Evolutionary conservation across 352 stramenopile species (phyloP), one percentile per base, ranked within the genome.

Genomic region (Pythium folliculosum): DNA sequence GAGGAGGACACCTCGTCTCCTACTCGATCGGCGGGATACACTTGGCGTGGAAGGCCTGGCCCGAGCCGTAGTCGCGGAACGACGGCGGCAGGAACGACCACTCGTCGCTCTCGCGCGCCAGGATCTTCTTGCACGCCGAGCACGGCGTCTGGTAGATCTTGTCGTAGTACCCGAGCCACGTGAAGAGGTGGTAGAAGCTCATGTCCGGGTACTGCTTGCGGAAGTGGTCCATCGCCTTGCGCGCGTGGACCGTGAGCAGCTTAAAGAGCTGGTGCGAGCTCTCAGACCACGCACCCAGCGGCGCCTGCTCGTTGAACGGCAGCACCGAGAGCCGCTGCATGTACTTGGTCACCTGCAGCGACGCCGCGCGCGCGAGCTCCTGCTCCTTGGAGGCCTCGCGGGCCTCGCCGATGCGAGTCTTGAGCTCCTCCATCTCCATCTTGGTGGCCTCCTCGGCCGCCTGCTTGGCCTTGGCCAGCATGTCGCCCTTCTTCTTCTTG

Each of bases 71-170:
- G 75, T 94, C 87, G 38, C 87, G 83, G 72, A 94, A 94, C n/a
- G 85, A 91, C 30, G 87, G 87, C 71, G 87, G 87, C 49, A 95
- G 63, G 49, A 91, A 94, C 13, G 82, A 81, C 75, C 80, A 91
- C 58, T 94, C 82, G 52, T 94, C 85, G 45, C 72, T 88, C 65
- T 94, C 85, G 73, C 92, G 94, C 49, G 77, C 73, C 38, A 95
- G 74, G 55, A 95, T 80, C 68, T 93, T 94, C 72, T 95, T 95
- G 77, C 87, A 95, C 30, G 82, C 75, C 30, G 78, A 88, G 76
- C 87, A 95, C 13, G 87, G 82, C 48, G 87, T 94, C 73, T 95
- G 85, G 76, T 95, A 94, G 67, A 94, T 81, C 74, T 95, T 95
- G 78, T 95, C 87, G 67, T 89, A 95, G 76, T 87, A 92, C 52